Conservation (phyloP, 2,329 filamentous ascomycete genomes). For the Penicillium olsonii region DNA sequence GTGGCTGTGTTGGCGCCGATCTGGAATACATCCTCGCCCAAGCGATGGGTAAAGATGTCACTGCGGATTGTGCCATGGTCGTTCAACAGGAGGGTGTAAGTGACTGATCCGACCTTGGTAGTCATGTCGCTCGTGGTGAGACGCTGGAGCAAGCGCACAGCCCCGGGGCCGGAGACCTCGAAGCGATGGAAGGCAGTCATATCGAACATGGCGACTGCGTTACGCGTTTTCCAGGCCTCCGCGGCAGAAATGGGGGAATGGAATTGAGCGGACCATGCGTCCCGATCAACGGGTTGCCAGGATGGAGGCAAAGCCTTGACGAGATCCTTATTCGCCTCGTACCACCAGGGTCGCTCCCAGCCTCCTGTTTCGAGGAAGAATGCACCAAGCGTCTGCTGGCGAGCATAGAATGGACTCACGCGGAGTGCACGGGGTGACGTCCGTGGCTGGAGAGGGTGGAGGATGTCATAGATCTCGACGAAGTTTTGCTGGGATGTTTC, state of each 20-base stretch:
- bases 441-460: constrained; percentile 62
- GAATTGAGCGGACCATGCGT: constrained; percentile 59
- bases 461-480: constrained; percentile 65
- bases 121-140: constrained; percentile 44
- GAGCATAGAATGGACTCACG: constrained; percentile 58
- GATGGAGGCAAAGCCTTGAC: constrained; percentile 53
- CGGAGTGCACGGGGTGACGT: constrained; percentile 61
- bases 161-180: constrained; percentile 60
- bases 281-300: constrained; percentile 59
- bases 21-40: constrained; percentile 51
- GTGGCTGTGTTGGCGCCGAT: constrained; percentile 58
- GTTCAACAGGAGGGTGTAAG: constrained; percentile 60
- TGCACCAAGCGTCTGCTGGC: constrained; percentile 53
- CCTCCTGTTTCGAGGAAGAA: constrained; percentile 61
- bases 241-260: constrained; percentile 61
- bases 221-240: constrained; percentile 67
- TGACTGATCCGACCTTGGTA: constrained; percentile 52
- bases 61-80: constrained; percentile 55
- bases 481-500: constrained; percentile 65
- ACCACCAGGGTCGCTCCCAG: constrained; percentile 67
- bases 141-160: constrained; percentile 56
- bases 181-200: constrained; percentile 62
- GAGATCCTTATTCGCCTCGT: constrained; percentile 57
- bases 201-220: constrained; percentile 63
- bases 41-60: constrained; percentile 59